Conservation (phyloP, 305 asterid species). For the Plantago coronopus region DNA sequence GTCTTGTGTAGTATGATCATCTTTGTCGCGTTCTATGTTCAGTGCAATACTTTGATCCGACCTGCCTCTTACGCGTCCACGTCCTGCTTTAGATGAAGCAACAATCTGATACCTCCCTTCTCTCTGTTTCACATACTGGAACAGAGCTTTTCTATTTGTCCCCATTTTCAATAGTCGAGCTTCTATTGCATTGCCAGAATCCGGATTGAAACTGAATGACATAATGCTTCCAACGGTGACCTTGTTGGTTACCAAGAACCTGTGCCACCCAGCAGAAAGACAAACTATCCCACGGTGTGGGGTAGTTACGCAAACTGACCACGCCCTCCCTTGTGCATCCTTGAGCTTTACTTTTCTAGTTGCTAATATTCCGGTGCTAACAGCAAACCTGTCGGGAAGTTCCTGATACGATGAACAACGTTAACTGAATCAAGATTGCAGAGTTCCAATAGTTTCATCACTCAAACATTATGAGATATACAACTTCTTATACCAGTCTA, state of each 20-base stretch:
- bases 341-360: background rate
- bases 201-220: conserved; percentile 2
- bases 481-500: background rate
- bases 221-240: background rate
- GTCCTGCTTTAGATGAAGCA: no score
- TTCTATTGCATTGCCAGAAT: background rate
- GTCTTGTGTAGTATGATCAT: no score
- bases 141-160: no score
- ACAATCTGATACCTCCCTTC: no score
- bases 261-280: background rate
- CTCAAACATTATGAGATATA: background rate
- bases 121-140: no score
- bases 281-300: background rate
- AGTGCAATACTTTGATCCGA: no score
- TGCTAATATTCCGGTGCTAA: background rate
- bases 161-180: background rate
- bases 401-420: background rate
- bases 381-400: background rate
- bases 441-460: no score
- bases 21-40: no score
- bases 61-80: no score
- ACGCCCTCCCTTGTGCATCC: background rate
- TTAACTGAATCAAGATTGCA: no score
- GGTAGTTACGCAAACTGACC: background rate
- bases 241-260: background rate